Evolutionary conservation across 768 basidiomycete species (phyloP), one percentile per base, ranked within the genome.

Genomic region (Lactarius hengduanensis): DNA sequence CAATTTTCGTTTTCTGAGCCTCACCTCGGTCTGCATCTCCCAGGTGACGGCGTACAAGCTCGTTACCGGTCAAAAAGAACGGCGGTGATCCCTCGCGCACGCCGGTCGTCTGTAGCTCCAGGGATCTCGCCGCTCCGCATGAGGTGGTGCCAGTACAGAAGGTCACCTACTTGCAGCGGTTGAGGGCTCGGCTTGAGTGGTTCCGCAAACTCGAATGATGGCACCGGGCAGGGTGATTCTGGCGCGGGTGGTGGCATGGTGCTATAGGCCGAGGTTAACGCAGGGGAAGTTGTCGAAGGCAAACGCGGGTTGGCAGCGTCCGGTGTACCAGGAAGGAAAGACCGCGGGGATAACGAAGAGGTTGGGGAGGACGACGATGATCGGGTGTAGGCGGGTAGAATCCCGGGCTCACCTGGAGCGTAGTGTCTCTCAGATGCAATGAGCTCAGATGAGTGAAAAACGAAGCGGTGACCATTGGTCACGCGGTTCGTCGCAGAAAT

Each of bases 381-480:
- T 40, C 62, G 32, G 60, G 73, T 61, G 63, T 62, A 66, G 57
- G 43, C 43, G 47, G 62, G 66, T 8, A 71, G 62, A 16, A 71
- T 62, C 28, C 89, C 88, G 32, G 82, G 83, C 73, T 92, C 90
- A 66, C 83, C 80, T 41, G 77, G 77, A 63, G 90, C 77, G 69
- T 90, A 87, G 71, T 82, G 81, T 53, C 90, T 84, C 72, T 89
- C 88, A 32, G 82, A 82, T 10, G 84, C 84, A 30, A 76, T 70
- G 61, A 92, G 84, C 75, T 89, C 88, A 69, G 75, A 82, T 47
- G 88, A 88, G 78, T 94, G 91, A 75, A 94, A 94, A 41, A 94
- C 92, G 75, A 91, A 94, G 36, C 91, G 86, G 74, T 93, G 91
- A 10, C 91, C 90, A 75, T 93, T 94, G 28, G 91, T 91, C 9